Evolutionary conservation across 1,284 basidiomycete genomes (phyloP).

Genomic region (Wolfiporia cocos): DNA sequence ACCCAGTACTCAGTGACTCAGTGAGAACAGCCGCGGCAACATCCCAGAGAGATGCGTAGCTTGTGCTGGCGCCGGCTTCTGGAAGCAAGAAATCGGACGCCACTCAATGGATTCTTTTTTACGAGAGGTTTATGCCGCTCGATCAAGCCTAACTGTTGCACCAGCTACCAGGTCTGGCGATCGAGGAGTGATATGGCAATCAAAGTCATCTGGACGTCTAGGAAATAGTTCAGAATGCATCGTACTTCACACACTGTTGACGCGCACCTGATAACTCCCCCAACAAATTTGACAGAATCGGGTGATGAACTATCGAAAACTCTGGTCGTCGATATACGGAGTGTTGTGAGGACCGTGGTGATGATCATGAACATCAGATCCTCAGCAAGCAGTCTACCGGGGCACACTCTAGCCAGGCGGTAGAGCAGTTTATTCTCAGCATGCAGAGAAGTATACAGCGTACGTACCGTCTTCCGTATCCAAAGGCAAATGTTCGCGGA

Average conservation of each 20-base stretch:
- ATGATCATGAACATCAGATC: conserved; percentile 16
- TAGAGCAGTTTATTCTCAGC: background rate
- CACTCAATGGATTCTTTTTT: too few relatives aligned
- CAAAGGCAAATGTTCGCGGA: conserved; percentile 10
- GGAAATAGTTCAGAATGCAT: background rate
- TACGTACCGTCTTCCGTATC: conserved; percentile 10
- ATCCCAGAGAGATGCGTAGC: too few relatives aligned
- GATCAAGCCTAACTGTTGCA: background rate
- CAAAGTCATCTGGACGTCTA: background rate
- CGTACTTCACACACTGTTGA: background rate
- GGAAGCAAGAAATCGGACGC: too few relatives aligned
- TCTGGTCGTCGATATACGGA: conserved; percentile 8
- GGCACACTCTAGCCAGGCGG: conserved; percentile 10
- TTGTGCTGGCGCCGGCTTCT: too few relatives aligned
- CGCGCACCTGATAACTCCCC: conserved; percentile 1
- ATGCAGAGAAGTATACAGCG: background rate
- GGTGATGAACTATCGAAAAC: background rate
- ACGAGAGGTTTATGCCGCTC: too few relatives aligned
- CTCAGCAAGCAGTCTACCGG: conserved; percentile 16
- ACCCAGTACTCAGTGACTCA: too few relatives aligned
- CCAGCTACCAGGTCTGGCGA: background rate
- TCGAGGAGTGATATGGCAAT: background rate
- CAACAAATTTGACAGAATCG: background rate
- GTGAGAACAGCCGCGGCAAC: too few relatives aligned
- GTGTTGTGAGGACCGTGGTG: conserved; percentile 13